Conservation (phyloP, 2,329 filamentous ascomycete genomes). For the Fusarium sp. region DNA sequence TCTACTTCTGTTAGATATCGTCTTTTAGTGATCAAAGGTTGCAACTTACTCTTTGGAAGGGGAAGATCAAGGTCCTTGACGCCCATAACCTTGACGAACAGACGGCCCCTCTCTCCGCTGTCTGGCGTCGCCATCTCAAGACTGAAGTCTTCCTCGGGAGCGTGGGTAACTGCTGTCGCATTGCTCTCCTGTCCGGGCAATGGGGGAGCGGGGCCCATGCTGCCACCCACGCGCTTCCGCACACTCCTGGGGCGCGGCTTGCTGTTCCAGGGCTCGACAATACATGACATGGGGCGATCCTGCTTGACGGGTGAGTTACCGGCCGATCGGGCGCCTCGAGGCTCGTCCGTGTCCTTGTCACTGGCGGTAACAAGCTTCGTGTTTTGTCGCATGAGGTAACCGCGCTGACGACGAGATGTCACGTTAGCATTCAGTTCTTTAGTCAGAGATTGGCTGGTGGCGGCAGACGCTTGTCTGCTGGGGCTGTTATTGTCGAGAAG, state of each 20-base stretch:
- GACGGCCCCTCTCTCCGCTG: slow-evolving; percentile 82
- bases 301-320: slow-evolving; percentile 77
- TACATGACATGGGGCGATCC: slow-evolving; percentile 87
- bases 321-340: slow-evolving; percentile 64
- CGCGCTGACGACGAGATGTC: slow-evolving; percentile 77
- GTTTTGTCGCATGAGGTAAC: slow-evolving; percentile 98
- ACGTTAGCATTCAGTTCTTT: slow-evolving; percentile 66
- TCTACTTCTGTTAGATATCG: slow-evolving; percentile 58
- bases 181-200: slow-evolving; percentile 89
- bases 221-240: slow-evolving; percentile 58
- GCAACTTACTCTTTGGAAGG: slow-evolving; percentile 80
- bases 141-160: slow-evolving; percentile 72
- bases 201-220: slow-evolving; percentile 75
- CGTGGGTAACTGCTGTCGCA: slow-evolving; percentile 68
- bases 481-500: slow-evolving; percentile 37
- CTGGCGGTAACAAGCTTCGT: slow-evolving; percentile 97
- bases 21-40: neutral
- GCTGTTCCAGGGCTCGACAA: slow-evolving; percentile 95
- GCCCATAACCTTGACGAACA: slow-evolving; percentile 98
- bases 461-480: slow-evolving; percentile 58
- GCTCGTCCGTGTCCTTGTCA: slow-evolving; percentile 70
- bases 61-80: slow-evolving; percentile 95
- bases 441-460: slow-evolving; percentile 14
- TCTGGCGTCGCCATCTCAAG: slow-evolving; percentile 71
- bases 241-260: slow-evolving; percentile 72